Conservation (phyloP, 176 grass and related monocot species). For the Eragrostis curvula region DNA sequence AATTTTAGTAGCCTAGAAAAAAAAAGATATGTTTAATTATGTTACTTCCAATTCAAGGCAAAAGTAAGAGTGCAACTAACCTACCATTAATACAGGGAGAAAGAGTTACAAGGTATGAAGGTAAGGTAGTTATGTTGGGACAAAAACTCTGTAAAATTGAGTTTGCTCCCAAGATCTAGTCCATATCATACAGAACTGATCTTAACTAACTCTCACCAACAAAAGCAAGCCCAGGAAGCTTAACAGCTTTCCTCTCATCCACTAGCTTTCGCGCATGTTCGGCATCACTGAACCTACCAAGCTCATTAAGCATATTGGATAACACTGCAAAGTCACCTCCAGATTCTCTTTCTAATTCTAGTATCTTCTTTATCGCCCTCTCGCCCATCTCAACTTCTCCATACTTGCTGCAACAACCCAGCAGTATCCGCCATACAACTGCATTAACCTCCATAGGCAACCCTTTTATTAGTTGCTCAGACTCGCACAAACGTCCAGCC, state of each 20-base stretch:
- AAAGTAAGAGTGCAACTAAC: constrained; percentile 26
- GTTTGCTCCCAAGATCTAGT: constrained; percentile 4
- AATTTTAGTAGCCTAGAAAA: constrained; percentile 2
- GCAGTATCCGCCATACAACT: constrained; percentile 64
- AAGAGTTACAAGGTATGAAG: neutral
- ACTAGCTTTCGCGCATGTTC: constrained; percentile 54
- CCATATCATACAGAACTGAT: neutral
- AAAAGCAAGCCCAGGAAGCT: constrained; percentile 64
- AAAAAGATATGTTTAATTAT: constrained; percentile 12
- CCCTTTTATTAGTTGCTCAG: constrained; percentile 58
- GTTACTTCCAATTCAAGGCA: constrained; percentile 18
- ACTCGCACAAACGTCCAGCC: constrained; percentile 60
- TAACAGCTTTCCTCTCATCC: constrained; percentile 48
- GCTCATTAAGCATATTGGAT: constrained; percentile 69
- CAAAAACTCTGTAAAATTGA: neutral
- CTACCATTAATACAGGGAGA: constrained; percentile 26
- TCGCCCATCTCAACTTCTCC: constrained; percentile 70
- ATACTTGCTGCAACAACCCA: constrained; percentile 75
- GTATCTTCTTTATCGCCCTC: constrained; percentile 69
- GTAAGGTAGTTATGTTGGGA: neutral
- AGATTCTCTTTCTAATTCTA: constrained; percentile 51
- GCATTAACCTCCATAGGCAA: constrained; percentile 64
- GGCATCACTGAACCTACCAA: constrained; percentile 66
- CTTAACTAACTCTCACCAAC: constrained; percentile 41
- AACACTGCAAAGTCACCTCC: constrained; percentile 66